Evolutionary conservation across 176 grass and related monocot genomes (phyloP).

Genomic region (Musa itinerans): DNA sequence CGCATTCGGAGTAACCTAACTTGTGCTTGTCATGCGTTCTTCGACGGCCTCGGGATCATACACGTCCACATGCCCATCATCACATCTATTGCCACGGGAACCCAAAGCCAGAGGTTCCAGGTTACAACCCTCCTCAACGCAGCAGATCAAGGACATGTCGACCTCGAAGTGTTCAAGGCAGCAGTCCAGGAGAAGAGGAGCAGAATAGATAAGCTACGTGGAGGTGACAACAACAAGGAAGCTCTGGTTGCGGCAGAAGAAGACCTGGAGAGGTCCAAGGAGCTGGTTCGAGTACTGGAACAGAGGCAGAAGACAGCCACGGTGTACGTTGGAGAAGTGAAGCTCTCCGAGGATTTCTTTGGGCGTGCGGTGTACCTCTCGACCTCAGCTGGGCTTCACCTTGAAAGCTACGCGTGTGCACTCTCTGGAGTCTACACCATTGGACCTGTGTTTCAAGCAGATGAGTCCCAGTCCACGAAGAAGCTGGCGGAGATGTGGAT

Average conservation of each 20-base stretch:
- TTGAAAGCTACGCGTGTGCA: conserved; percentile 49
- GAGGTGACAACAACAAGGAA: conserved; percentile 48
- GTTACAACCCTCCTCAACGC: conserved; percentile 23
- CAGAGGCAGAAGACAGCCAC: conserved; percentile 11
- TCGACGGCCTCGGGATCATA: conserved; percentile 43
- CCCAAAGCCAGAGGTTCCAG: conserved; percentile 24
- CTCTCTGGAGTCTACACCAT: conserved; percentile 49
- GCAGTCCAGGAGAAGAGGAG: conserved; percentile 38
- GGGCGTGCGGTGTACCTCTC: conserved; percentile 30
- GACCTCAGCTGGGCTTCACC: conserved; percentile 30
- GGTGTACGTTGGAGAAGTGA: conserved; percentile 9
- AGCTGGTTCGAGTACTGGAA: conserved; percentile 31
- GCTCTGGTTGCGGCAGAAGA: conserved; percentile 29
- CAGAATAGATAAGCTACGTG: conserved; percentile 35
- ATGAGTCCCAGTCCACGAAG: conserved; percentile 23
- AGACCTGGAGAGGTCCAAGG: conserved; percentile 30
- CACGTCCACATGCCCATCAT: conserved; percentile 56
- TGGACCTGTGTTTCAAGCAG: conserved; percentile 36
- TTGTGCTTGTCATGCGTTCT: conserved; percentile 35
- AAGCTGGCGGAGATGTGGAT: conserved; percentile 40
- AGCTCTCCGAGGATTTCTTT: conserved; percentile 33
- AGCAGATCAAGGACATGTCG: conserved; percentile 8
- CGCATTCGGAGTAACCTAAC: conserved; percentile 39
- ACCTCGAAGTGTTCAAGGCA: conserved; percentile 29
- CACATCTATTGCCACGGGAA: conserved; percentile 24